Conservation (phyloP, 106 monocot genomes). For the Ottelia alismoides region DNA sequence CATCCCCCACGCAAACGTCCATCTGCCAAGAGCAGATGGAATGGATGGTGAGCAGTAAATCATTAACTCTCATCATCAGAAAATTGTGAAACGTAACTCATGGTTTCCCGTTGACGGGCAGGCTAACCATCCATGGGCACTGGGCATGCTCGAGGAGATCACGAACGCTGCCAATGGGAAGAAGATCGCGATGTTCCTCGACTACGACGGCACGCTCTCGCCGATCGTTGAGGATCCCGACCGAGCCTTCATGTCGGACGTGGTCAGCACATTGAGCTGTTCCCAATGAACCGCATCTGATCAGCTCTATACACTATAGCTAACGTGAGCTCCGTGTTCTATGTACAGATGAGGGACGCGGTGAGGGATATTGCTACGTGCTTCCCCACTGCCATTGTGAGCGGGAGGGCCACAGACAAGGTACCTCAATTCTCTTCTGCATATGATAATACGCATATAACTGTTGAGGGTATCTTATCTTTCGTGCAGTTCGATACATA, state of each 20-base stretch:
- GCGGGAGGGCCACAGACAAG: slow-evolving; percentile 14
- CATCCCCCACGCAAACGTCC: slow-evolving; percentile 23
- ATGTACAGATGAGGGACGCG: slow-evolving; percentile 7
- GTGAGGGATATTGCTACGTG: slow-evolving; percentile 4
- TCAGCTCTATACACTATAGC: too few relatives aligned
- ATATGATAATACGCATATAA: neutral
- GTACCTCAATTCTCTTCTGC: neutral
- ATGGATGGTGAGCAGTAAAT: slow-evolving; percentile 19
- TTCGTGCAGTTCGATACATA: neutral
- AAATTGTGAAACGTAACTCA: too few relatives aligned
- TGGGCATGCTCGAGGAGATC: slow-evolving; percentile 21
- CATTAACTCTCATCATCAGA: too few relatives aligned
- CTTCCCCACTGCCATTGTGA: slow-evolving; percentile 10
- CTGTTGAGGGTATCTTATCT: neutral
- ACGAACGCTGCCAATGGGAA: slow-evolving; percentile 16
- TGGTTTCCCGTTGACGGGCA: too few relatives aligned
- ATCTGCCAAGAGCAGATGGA: neutral
- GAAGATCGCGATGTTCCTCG: slow-evolving; percentile 30
- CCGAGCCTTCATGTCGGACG: slow-evolving; percentile 27
- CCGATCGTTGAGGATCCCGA: slow-evolving; percentile 36
- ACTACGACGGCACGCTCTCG: slow-evolving; percentile 31
- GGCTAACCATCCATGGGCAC: slow-evolving; percentile 21
- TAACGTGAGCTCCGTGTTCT: too few relatives aligned
- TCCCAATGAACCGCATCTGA: too few relatives aligned
- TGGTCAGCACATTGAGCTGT: too few relatives aligned